Evolutionary conservation across 179 eudicot species (phyloP), one percentile per base, ranked within the genome.

Genomic region (Nepenthes alata): DNA sequence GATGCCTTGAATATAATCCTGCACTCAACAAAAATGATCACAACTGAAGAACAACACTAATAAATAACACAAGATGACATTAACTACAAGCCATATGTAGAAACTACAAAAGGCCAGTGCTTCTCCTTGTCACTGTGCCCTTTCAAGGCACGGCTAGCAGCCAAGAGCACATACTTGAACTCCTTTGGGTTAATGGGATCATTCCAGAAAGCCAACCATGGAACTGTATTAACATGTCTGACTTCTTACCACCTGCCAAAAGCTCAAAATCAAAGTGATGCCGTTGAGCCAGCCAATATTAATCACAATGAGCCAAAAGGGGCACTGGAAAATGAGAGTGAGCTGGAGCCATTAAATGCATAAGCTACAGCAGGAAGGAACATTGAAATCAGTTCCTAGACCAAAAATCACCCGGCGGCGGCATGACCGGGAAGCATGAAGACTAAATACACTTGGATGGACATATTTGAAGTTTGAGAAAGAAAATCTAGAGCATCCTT

Each of bases 71-170:
- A 11, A 47, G 57, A 25, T 25, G 25, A 25, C 25, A 25, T 1
- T 25, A 25, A 25, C 25, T 25, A 25, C 25, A 11, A 13, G 3
- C 9, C 8, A 4, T 5, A 54, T n/a, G 37, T 14, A 7, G 7
- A 54, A 66, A 63, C 45, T 25, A 34, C 55, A 66, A 48, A 55
- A 63, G 89, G 95, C 95, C 86, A 97, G 72, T 93, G 87, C 62
- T 93, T 93, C 72, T 85, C 97, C 83, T 85, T 93, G 79, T 93
- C 97, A 78, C 98, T 93, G 71, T 89, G 98, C 63, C 98, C 97
- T 74, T 93, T 93, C 66, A 89, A 69, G 14, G 87, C 59, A 82
- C 98, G 89, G 77, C 97, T 93, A 48, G 97, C 88, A 39, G 90
- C 98, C 77, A 93, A 72, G 74, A 93, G 89, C 60, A 93, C 97